These are phyloP conservation scores for Trametes gibbosa DNA, from an alignment of 768 basidiomycete genomes.

Conservation along the genomic window DNA sequence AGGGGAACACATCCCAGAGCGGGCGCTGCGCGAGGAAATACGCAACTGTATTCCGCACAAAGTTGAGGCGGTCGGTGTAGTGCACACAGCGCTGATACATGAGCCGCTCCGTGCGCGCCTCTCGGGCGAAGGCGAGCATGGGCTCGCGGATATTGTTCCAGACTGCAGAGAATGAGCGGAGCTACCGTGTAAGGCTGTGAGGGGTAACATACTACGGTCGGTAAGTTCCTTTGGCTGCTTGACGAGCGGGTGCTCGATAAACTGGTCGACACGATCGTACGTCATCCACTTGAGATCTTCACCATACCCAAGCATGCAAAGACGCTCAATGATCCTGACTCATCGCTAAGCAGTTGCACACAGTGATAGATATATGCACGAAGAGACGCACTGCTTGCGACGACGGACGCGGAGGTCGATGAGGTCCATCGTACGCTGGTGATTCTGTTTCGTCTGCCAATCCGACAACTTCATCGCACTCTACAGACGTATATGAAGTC, in stretches of 20 bases:
- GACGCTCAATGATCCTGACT: slow-evolving; percentile 3
- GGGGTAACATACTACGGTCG: slow-evolving; percentile 7
- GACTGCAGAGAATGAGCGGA: not conserved
- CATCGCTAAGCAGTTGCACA: not conserved
- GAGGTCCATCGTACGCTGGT: slow-evolving; percentile 1
- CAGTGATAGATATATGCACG: not conserved
- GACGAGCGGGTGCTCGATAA: slow-evolving; percentile 10
- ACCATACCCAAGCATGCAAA: slow-evolving; percentile 2
- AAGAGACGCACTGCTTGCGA: not conserved
- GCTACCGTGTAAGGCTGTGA: not conserved
- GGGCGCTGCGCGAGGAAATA: slow-evolving; percentile 3
- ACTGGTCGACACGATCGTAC: not conserved
- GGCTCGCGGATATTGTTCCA: slow-evolving; percentile 16
- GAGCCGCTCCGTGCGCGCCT: slow-evolving; percentile 8
- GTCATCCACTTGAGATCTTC: slow-evolving; percentile 11
- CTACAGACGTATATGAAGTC: not conserved
- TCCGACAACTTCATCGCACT: not conserved
- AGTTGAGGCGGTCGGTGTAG: slow-evolving; percentile 1
- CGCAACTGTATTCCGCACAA: slow-evolving; percentile 1
- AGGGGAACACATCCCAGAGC: not conserved
- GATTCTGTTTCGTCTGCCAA: slow-evolving; percentile 3
- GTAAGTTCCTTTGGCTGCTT: slow-evolving; percentile 16
- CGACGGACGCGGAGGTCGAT: not conserved
- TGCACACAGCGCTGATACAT: slow-evolving; percentile 8
- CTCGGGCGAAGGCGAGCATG: slow-evolving; percentile 4